Base-by-base conservation (phyloP, 352 stramenopile species). In the Elongisporangium prolatum region DNA sequence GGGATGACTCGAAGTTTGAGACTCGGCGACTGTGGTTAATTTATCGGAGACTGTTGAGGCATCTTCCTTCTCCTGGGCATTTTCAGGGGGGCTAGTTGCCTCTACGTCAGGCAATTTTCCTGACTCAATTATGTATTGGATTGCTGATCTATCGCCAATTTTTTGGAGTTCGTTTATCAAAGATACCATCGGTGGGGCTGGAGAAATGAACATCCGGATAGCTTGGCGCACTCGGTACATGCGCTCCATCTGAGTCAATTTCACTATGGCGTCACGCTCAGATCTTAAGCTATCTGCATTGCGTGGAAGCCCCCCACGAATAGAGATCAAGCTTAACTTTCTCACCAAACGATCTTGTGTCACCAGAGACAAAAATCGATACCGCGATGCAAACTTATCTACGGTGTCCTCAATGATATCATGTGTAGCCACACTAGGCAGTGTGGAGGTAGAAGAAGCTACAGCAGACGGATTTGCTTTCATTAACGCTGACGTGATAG, bases 241-340 rank as follows among this genome's bases (percentile, higher is more conserved):
- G 5, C 74, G 74, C 21, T 94, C 85, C 20, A 93, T 82, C 56
- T 93, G 83, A 50, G 86, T 69, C 18, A 94, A 54, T 47, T 78
- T 86, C 17, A 54, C 47, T 11, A 59, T 64, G 1, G 77, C 72
- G 0, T 75, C 69, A 25, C 83, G 82, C 55, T 86, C 71, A 24
- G 53, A 57, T 66, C 73, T 65, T 21, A 57, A 21, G 13, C 52
- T 63, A 21, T 56, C 55, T 3, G 57, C 55, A 11, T 55, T 59
- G 14, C 56, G 20, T 4, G 48, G 63, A 7, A 73, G 21, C 11
- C 54, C 65, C 21, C 52, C 48, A 11, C 59, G 57, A 13, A 80
- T 60, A 3, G 25, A n/a, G 3, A 83, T 59, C 2, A 40, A n/a
- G 17, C 63, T 77, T 21, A 83, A 48, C 1, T 20, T 25, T 21